phyloP scores from a whole-genome alignment of 2,329 filamentous ascomycete genomes.

The Pseudogymnoascus verrucosus region DNA sequence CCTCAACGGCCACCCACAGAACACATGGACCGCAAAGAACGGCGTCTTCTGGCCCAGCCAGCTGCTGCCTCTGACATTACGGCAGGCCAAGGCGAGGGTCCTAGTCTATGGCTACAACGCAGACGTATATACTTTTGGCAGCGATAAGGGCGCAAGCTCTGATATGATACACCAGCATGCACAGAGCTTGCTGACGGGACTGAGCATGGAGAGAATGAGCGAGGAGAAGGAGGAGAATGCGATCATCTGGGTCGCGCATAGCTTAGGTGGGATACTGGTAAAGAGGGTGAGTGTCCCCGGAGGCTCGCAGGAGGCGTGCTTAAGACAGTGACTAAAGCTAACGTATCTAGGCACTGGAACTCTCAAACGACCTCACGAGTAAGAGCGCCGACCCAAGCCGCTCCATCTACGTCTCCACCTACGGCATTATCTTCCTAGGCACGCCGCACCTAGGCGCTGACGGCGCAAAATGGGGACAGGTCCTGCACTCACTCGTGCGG shows the following conservation, averaged over 20 bases:
- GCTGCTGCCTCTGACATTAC: slow-evolving; percentile 54
- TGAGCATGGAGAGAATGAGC: slow-evolving; percentile 55
- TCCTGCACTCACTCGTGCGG: slow-evolving; percentile 60
- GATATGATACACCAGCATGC: slow-evolving; percentile 65
- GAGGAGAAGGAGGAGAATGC: slow-evolving; percentile 51
- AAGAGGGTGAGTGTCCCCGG: slow-evolving; percentile 40
- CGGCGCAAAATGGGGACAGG: slow-evolving; percentile 57
- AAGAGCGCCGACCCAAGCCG: slow-evolving; percentile 56
- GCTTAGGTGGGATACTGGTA: slow-evolving; percentile 63
- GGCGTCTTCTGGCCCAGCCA: slow-evolving; percentile 62
- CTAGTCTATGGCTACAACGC: slow-evolving; percentile 71
- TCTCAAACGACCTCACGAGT: slow-evolving; percentile 53
- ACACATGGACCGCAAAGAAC: slow-evolving; percentile 52
- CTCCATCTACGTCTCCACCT: slow-evolving; percentile 66
- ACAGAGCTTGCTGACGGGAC: slow-evolving; percentile 55
- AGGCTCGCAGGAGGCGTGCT: no score
- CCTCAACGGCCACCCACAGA: slow-evolving; percentile 55
- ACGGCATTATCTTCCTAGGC: slow-evolving; percentile 67
- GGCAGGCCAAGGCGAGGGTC: slow-evolving; percentile 50
- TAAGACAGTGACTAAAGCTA: neutral
- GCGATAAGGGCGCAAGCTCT: slow-evolving; percentile 49
- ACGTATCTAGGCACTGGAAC: slow-evolving; percentile 44
- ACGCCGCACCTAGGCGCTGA: slow-evolving; percentile 68
- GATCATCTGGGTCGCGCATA: slow-evolving; percentile 71
- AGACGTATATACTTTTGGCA: slow-evolving; percentile 44